Base-by-base conservation (phyloP, 306 rosid species). In the Neltuma alba region DNA sequence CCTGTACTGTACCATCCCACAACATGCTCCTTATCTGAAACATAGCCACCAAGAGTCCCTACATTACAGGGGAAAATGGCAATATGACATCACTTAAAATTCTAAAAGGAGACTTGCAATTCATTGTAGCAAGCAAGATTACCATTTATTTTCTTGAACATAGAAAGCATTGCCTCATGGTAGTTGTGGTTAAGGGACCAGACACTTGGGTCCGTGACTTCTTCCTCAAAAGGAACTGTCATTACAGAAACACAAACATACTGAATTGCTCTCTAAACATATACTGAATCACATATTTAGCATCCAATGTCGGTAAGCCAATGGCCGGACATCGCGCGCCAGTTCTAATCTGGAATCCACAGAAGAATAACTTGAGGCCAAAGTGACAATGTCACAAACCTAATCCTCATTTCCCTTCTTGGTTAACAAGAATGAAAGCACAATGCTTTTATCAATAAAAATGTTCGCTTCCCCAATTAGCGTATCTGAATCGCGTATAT, bases 1-100 rank as follows among this genome's bases (percentile, higher is more conserved):
- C 94, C 94, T 1, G 92, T 90, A 62, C 94, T 86, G 64, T 90
- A 90, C 94, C 94, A 90, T 57, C 94, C 94, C n/a, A 90, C 86
- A 1, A 90, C 85, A 0, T 90, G 92, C 84, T 90, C 94, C 82
- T 86, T 90, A 21, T 92, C 92, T 90, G 85, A 74, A 82, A 60
- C 31, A 72, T 38, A 67, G 72, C 20, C 72, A 38, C 33, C 50
- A 67, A 20, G 33, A 67, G 15, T 40, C 18, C 30, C 5, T 34
- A 34, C 20, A 6, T 10, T 38, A 10, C 12, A 5, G 1, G 20
- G n/a, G 47, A 9, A 33, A 66, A 37, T 10, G 50, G 72, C 33
- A 67, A 67, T 11, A n/a, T 38, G 33, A 67, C 33, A 20, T 66
- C 18, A 38, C 72, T 67, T 50, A 12, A 23, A 38, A 37, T 38